A percentile compares a stretch with the other conserved stretches of the same genome.
These are phyloP conservation scores for Candida insectorum DNA, from an alignment of 805 yeast genomes.

Conservation along the genomic window DNA sequence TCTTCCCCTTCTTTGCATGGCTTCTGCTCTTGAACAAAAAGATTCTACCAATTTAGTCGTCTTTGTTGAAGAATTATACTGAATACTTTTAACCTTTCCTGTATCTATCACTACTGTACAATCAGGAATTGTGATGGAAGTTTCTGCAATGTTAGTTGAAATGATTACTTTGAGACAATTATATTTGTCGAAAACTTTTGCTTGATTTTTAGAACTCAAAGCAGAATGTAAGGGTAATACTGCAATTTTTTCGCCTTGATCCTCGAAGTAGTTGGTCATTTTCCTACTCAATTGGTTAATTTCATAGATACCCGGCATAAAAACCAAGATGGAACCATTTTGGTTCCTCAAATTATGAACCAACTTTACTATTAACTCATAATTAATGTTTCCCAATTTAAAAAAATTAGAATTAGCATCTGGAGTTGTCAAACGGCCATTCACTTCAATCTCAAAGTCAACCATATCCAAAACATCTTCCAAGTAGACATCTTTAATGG, in stretches of 20 bases:
- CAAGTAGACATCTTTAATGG: constrained; percentile 73
- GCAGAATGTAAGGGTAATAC: constrained; percentile 88
- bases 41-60: constrained; percentile 70
- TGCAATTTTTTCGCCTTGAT: constrained; percentile 20
- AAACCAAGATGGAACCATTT: constrained; percentile 74
- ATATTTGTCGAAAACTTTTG: constrained; percentile 61
- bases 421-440: constrained; percentile 48
- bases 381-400: constrained; percentile 66
- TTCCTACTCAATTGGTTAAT: constrained; percentile 49
- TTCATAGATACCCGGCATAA: constrained; percentile 89
- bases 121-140: constrained; percentile 94
- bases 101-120: constrained; percentile 88
- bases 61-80: constrained; percentile 64
- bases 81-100: constrained; percentile 78
- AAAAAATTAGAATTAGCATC: constrained; percentile 65
- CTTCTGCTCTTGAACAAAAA: constrained; percentile 90
- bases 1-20: constrained; percentile 90
- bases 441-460: constrained; percentile 50
- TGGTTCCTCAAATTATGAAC: constrained; percentile 20
- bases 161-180: constrained; percentile 75
- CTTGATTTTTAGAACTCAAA: constrained; percentile 76
- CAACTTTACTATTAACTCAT: constrained; percentile 61
- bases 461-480: constrained; percentile 59
- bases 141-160: constrained; percentile 93
- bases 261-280: constrained; percentile 4